Evolutionary conservation across 1,284 basidiomycete species (phyloP).

Genomic region (Trametes pubescens): DNA sequence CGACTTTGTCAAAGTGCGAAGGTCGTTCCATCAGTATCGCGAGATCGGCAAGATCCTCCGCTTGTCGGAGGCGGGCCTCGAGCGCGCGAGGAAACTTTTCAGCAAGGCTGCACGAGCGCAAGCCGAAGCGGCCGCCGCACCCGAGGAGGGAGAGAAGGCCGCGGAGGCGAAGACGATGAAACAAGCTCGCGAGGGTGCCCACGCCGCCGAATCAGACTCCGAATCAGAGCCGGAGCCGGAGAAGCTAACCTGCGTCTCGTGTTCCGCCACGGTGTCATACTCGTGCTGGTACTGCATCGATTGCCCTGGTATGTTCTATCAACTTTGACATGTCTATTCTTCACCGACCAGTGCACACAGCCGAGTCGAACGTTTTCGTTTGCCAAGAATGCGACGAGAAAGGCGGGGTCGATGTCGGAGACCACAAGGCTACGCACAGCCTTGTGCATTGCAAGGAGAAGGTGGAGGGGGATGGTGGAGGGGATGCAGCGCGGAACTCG

Average conservation of each 20-base stretch:
- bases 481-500: background rate
- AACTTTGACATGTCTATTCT: background rate
- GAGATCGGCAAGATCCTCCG: conserved; percentile 33
- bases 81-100: conserved; percentile 30
- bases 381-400: conserved; percentile 32
- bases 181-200: background rate
- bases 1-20: conserved; percentile 42
- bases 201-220: conserved; percentile 7
- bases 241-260: conserved; percentile 26
- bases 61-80: conserved; percentile 29
- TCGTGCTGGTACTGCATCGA: conserved; percentile 43
- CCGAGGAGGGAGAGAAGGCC: background rate
- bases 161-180: background rate
- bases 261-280: conserved; percentile 20
- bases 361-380: conserved; percentile 26
- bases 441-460: conserved; percentile 35
- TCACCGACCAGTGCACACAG: background rate
- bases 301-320: conserved; percentile 29
- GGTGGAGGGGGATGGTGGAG: conserved; percentile 2
- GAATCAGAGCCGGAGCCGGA: conserved; percentile 2
- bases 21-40: conserved; percentile 34
- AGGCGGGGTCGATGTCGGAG: conserved; percentile 14
- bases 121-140: background rate
- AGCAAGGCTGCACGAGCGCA: background rate
- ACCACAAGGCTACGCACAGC: conserved; percentile 29